Evolutionary conservation across 441 rosid species (phyloP), one percentile per base, ranked within the genome.

Genomic region (Populus hybrid): DNA sequence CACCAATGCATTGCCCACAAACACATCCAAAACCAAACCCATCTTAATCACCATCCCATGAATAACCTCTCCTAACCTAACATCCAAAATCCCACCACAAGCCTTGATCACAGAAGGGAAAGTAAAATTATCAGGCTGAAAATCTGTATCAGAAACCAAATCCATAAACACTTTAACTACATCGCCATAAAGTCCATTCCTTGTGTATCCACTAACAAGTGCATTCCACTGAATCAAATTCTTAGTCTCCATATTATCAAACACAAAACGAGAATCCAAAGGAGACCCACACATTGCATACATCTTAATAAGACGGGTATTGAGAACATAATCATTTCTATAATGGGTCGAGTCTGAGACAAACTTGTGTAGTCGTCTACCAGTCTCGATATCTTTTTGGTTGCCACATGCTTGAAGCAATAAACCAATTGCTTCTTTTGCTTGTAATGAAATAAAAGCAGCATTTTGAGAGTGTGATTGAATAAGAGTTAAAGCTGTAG

Each of bases 151-250:
- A 18, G 83, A 45, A 23, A 88, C 65, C 90, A 92, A 64, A 42
- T 86, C 80, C n/a, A 86, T 79, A 84, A 88, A 92, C 84, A 83
- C 64, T 71, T 77, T 78, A 76, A 89, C 45, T 0, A 88, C 87
- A 10, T 89, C 85, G 35, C 61, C 45, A 74, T 83, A 84, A 80
- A 88, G 85, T 81, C 82, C 89, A 79, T 90, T 89, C 81, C 86
- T 87, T 20, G 91, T 72, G 77, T 80, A 87, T 71, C 87, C 93
- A 78, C 94, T 90, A 77, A 92, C 76, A 77, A 92, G 74, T 66
- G 92, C 91, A 84, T 90, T 92, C 94, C 97, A 90, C 74, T 83
- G 87, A 73, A 90, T 87, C 84, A 90, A 83, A 83, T 89, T 90
- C 86, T 82, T 92, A 24, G 69, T 79, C 24, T 53, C 69, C 64